These are phyloP conservation scores for Ogataea dorogensis DNA, from an alignment of 805 yeast genomes.

Conservation along the genomic window DNA sequence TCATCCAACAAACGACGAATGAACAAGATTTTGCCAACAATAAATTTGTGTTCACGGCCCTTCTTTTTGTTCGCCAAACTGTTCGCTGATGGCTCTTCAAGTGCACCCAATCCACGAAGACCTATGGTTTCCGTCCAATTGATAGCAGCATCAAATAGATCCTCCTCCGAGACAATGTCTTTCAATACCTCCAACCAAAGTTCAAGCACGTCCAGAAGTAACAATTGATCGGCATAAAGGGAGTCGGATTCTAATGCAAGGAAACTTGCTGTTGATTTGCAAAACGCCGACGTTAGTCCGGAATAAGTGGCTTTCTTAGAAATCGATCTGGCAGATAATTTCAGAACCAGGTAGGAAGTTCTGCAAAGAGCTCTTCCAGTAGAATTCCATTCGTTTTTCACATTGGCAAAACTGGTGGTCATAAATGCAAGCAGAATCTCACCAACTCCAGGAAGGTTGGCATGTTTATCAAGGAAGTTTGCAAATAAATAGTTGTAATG, in stretches of 20 bases:
- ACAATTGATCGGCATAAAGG: conserved; percentile 60
- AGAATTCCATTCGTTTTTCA: conserved; percentile 57
- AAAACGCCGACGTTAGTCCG: conserved; percentile 28
- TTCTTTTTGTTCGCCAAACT: conserved; percentile 36
- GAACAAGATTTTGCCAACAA: conserved; percentile 58
- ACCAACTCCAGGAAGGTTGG: conserved; percentile 50
- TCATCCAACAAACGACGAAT: conserved; percentile 53
- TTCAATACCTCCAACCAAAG: conserved; percentile 47
- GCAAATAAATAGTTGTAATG: conserved; percentile 59
- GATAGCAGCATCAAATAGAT: conserved; percentile 41
- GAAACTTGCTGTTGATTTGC: conserved; percentile 40
- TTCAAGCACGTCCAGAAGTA: conserved; percentile 59
- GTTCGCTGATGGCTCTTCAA: conserved; percentile 30
- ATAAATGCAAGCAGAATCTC: conserved; percentile 46
- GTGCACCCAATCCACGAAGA: conserved; percentile 51
- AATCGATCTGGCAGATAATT: conserved; percentile 33
- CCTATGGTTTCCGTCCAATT: conserved; percentile 54
- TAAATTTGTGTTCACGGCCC: conserved; percentile 52
- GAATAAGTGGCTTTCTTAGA: conserved; percentile 13
- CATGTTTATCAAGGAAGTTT: conserved; percentile 40
- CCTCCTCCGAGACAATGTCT: conserved; percentile 37
- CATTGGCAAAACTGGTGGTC: conserved; percentile 46
- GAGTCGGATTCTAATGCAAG: conserved; percentile 45
- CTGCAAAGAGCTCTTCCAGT: conserved; percentile 65
- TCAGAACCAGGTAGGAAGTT: conserved; percentile 50